phyloP scores from a whole-genome alignment of 2,329 filamentous ascomycete genomes.

The Monilinia laxa region DNA sequence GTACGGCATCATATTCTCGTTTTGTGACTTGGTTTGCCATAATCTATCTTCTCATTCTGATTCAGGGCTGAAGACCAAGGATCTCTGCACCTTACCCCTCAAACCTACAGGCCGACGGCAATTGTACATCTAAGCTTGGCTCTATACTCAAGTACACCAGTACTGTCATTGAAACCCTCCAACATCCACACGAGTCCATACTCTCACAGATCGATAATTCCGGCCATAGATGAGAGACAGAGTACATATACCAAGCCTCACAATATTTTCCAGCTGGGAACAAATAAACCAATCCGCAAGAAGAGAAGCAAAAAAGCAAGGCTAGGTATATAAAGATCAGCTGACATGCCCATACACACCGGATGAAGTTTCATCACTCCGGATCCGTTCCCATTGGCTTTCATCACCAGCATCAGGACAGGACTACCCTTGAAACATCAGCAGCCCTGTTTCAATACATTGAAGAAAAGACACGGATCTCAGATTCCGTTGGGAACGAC shows the following conservation, averaged over 20 bases:
- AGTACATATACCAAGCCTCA: neutral
- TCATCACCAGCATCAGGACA: neutral
- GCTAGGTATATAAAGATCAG: neutral
- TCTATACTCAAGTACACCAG: too few species aligned
- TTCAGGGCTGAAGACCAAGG: neutral
- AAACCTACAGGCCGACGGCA: too few species aligned
- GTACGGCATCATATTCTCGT: neutral
- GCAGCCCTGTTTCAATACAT: conserved; percentile 1
- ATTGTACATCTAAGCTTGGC: too few species aligned
- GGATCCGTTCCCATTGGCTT: neutral
- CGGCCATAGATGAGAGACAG: neutral
- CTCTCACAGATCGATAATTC: neutral
- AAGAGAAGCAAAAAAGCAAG: neutral
- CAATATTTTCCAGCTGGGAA: too few species aligned
- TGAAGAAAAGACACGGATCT: neutral
- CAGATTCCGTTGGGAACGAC: neutral
- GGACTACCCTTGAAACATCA: neutral
- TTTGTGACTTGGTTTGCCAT: too few species aligned
- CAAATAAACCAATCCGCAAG: neutral
- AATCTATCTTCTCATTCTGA: neutral
- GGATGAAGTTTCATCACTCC: neutral
- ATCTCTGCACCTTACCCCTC: neutral
- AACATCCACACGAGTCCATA: neutral
- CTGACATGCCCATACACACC: neutral
- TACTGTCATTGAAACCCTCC: too few species aligned